Conservation (phyloP, 345 rosid species). For the Physaria fendleri region DNA sequence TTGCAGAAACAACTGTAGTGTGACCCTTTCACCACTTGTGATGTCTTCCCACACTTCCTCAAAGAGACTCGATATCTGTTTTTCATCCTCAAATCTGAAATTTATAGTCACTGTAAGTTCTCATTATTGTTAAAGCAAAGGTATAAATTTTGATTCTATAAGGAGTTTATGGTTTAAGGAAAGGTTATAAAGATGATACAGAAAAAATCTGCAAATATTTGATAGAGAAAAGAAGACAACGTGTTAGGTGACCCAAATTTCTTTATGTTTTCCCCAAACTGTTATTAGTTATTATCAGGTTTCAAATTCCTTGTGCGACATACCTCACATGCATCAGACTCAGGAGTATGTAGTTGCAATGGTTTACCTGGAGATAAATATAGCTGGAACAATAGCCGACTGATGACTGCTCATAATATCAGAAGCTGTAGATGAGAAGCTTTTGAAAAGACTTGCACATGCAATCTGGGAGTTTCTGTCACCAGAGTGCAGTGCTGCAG, state of each 20-base stretch:
- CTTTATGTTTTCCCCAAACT: background rate
- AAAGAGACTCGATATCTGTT: conserved; percentile 65
- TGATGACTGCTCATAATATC: conserved; percentile 74
- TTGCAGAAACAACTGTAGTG: conserved; percentile 69
- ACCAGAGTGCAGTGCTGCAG: conserved; percentile 67
- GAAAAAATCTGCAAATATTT: background rate
- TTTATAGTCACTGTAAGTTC: background rate
- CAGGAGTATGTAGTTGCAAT: background rate
- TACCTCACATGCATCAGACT: conserved; percentile 7
- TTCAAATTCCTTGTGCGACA: background rate
- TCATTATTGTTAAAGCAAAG: background rate
- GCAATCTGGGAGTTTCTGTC: conserved; percentile 76
- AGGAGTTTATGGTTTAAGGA: background rate
- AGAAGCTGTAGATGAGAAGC: conserved; percentile 66
- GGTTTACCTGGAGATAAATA: conserved; percentile 77
- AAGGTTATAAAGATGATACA: background rate
- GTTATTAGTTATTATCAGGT: background rate
- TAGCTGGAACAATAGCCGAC: conserved; percentile 61
- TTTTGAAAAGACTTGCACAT: conserved; percentile 76
- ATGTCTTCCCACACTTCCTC: conserved; percentile 98
- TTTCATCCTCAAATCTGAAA: conserved; percentile 93
- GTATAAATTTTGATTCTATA: background rate
- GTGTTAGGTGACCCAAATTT: background rate
- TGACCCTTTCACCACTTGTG: conserved; percentile 74
- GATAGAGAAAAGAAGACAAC: background rate